A percentile compares a stretch with the other conserved stretches of the same genome.
Evolutionary conservation across 2,329 filamentous ascomycete genomes (phyloP).

Genomic region (Colletotrichum lini): DNA sequence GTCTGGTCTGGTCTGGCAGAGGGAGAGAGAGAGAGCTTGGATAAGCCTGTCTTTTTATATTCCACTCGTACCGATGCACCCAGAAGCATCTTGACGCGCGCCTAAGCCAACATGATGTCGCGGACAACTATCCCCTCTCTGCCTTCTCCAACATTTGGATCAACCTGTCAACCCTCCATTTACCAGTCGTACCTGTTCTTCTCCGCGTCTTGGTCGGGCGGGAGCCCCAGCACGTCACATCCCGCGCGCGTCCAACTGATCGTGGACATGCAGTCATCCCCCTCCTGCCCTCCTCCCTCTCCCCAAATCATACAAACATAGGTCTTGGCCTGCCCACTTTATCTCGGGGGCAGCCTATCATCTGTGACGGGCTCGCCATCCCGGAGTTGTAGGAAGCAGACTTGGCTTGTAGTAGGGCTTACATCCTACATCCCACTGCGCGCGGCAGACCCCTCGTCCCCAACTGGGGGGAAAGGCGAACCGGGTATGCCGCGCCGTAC

Average conservation of each 20-base stretch:
- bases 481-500: not conserved
- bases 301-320: not conserved
- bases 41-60: not conserved
- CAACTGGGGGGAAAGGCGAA: constrained; percentile 18
- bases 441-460: not conserved
- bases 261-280: not conserved
- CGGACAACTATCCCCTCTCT: accelerated
- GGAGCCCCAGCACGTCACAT: not conserved
- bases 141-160: too few relatives aligned
- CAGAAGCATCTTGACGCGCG: not conserved
- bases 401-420: not conserved
- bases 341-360: not conserved
- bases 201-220: not conserved
- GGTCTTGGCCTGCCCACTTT: not conserved
- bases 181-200: not conserved
- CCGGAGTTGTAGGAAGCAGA: too few relatives aligned
- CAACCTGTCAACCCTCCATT: not conserved
- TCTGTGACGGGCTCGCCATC: too few relatives aligned
- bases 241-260: not conserved
- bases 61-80: not conserved
- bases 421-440: not conserved
- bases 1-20: not conserved
- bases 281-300: too few relatives aligned
- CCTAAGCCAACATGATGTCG: not conserved
- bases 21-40: not conserved